Conservation (phyloP, 2,329 filamentous ascomycete species). For the Lasiodiplodia sp. region DNA sequence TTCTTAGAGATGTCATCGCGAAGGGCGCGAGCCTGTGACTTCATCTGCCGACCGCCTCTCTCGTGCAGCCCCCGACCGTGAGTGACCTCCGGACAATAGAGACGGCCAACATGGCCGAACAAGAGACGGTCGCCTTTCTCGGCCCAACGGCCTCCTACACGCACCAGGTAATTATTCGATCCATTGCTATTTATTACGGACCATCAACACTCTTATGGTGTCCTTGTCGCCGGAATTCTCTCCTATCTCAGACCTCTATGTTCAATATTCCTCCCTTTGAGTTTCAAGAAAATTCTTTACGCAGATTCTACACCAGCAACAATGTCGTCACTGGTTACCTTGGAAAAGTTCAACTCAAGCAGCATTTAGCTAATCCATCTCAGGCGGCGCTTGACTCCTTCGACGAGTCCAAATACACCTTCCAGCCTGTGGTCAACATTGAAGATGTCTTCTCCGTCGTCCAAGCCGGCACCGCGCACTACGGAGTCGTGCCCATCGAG, state of each 20-base stretch:
- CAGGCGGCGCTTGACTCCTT: slow-evolving; percentile 64
- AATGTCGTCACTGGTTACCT: not conserved
- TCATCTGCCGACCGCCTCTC: not conserved
- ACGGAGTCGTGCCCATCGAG: slow-evolving; percentile 91
- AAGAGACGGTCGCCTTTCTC: slow-evolving; percentile 61
- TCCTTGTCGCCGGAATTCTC: not conserved
- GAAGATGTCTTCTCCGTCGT: slow-evolving; percentile 81
- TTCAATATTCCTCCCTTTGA: not conserved
- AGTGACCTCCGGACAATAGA: too few species aligned
- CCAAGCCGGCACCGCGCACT: slow-evolving; percentile 68
- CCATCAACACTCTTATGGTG: slow-evolving; percentile 20
- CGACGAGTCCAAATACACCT: slow-evolving; percentile 43
- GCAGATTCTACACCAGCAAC: not conserved
- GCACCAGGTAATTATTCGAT: slow-evolving; percentile 64
- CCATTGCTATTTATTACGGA: not conserved
- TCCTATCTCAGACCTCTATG: too few species aligned
- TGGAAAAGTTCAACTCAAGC: not conserved
- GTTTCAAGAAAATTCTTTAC: slow-evolving; percentile 1
- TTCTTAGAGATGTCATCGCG: not conserved
- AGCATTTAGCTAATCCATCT: not conserved
- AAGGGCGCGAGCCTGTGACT: slow-evolving; percentile 8
- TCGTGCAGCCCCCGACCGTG: not conserved
- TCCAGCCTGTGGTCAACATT: slow-evolving; percentile 56
- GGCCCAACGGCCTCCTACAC: slow-evolving; percentile 73
- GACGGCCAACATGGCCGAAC: slow-evolving; percentile 7